Base-by-base conservation (phyloP, 345 rosid genomes). In the Lenwebbia sp. region DNA sequence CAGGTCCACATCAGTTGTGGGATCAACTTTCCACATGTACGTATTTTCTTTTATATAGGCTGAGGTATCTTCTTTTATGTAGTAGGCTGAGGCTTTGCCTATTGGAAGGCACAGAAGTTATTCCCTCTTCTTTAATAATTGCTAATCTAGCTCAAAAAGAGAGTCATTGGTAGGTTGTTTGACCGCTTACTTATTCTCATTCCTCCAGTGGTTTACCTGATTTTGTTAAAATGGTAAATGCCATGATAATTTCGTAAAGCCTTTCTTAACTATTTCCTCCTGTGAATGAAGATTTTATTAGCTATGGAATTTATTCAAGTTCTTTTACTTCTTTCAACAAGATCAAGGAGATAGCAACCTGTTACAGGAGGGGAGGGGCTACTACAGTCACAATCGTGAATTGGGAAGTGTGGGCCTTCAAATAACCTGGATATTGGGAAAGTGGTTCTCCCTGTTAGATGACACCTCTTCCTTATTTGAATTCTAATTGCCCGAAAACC, bases 1-100 rank as follows among this genome's bases (percentile, higher is more conserved):
- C 86, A 90, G 84, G 90, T 95, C 91, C 95, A 85, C 37, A 85
- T 95, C 78, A 92, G 93, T 86, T 95, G 91, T 88, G 98, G 97
- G 90, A 96, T 97, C 86, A 91, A 97, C 89, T 95, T 97, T 89
- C 92, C 94, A 52, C 92, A 92, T 98, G 98, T 95, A 87, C 15
- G 41, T 23, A 50, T 85, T 9, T 23, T 83, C 28, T 86, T 58
- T 33, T 70, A 70, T 19, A 19, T 25, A 37, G 47, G 47, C 78
- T 10, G 78, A 70, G 47, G 78, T 23, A 50, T 85, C 13, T 23
- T 83, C 28, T 86, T 58, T 33, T 70, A 70, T 19, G 9, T 25
- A 70, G 1, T 4, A 19, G 47, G 47, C 78, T 10, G 78, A 70
- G 47, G 78, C 25, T 70, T 70, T 70, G 25, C 47, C 78, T 65